These are phyloP conservation scores for Mrakia gelida DNA, from an alignment of 768 basidiomycete species.

Conservation along the genomic window DNA sequence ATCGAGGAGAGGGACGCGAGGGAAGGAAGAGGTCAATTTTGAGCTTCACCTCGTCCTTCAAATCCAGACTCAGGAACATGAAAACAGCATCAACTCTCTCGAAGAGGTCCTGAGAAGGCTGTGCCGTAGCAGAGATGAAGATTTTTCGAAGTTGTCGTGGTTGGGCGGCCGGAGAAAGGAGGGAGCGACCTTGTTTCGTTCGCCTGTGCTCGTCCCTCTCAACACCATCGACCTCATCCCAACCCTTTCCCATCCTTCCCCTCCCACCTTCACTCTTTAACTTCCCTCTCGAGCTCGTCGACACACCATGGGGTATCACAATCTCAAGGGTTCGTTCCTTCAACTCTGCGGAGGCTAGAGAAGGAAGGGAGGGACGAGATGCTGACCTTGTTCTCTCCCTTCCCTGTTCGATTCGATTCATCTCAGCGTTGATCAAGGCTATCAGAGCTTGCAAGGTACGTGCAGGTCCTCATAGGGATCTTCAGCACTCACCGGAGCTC, in stretches of 20 bases:
- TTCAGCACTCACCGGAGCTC: too few species aligned
- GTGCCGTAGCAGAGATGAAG: too few species aligned
- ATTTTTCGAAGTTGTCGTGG: neutral
- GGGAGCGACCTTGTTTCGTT: neutral
- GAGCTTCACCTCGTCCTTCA: too few species aligned
- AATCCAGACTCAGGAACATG: too few species aligned
- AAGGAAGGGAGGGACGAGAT: neutral
- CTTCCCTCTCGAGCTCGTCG: neutral
- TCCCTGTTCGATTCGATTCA: neutral
- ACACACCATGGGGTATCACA: slow-evolving; percentile 42
- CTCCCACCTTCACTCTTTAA: neutral
- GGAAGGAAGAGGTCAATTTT: neutral
- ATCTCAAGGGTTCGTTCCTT: slow-evolving; percentile 43
- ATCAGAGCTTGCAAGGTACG: slow-evolving; percentile 92
- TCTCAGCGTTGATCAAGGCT: slow-evolving; percentile 88
- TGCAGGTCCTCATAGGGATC: neutral
- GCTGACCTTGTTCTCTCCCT: neutral
- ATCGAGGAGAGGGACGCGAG: neutral
- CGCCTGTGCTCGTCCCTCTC: neutral
- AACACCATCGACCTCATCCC: neutral
- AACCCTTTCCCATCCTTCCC: neutral
- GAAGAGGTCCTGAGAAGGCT: too few species aligned
- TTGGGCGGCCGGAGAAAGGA: neutral
- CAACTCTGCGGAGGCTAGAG: neutral
- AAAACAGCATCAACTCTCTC: too few species aligned